These are phyloP conservation scores for Gracilaria caudata DNA, from an alignment of 23 red algal species.

Conservation along the genomic window DNA sequence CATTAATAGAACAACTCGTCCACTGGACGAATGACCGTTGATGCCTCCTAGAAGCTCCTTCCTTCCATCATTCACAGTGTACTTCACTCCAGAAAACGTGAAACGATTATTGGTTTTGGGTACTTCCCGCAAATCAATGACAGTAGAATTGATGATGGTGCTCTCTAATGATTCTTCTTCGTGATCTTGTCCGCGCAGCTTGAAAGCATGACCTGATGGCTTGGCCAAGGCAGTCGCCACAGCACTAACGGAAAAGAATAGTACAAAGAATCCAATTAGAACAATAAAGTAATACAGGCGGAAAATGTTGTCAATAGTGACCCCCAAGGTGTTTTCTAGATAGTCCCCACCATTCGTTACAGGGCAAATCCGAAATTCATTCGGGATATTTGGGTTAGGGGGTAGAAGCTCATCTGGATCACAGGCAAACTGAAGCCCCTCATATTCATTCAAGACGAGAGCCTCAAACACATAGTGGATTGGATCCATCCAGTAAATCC, in stretches of 20 bases:
- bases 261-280: slow-evolving; percentile 51
- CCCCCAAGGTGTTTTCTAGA: slow-evolving; percentile 50
- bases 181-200: background rate
- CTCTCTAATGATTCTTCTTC: background rate
- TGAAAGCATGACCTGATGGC: slow-evolving; percentile 41
- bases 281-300: slow-evolving; percentile 76
- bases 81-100: slow-evolving; percentile 58
- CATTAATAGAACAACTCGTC: slow-evolving; percentile 78
- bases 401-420: slow-evolving; percentile 64
- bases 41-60: slow-evolving; percentile 74
- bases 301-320: slow-evolving; percentile 50
- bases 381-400: slow-evolving; percentile 38
- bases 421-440: slow-evolving; percentile 73
- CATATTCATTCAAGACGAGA: slow-evolving; percentile 85
- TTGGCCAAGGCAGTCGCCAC: slow-evolving; percentile 29
- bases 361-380: slow-evolving; percentile 55
- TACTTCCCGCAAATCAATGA: background rate
- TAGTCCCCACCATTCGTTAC: slow-evolving; percentile 63
- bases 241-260: slow-evolving; percentile 47
- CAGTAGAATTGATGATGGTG: background rate
- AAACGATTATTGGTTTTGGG: slow-evolving; percentile 20
- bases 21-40: slow-evolving; percentile 61
- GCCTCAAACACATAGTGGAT: slow-evolving; percentile 85
- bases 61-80: slow-evolving; percentile 53
- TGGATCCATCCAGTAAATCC: slow-evolving; percentile 94